Conservation (phyloP, 495 filamentous ascomycete species). For the Penicillium angulare region DNA sequence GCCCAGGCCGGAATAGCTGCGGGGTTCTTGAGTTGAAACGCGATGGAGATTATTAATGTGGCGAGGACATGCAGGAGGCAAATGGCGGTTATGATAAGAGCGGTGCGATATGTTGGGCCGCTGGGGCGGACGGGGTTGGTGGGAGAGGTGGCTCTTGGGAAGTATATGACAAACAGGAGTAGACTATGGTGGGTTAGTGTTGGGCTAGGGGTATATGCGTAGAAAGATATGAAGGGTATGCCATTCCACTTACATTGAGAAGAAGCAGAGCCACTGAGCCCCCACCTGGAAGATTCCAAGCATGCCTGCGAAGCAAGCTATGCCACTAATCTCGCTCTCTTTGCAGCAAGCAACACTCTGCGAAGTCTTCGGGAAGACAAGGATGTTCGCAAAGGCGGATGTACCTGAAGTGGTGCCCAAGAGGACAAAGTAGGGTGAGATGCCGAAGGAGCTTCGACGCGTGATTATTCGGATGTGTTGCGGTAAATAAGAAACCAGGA, state of each 20-base stretch:
- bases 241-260: slow-evolving; percentile 68
- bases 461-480: slow-evolving; percentile 90
- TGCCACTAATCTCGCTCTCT: slow-evolving; percentile 68
- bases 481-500: slow-evolving; percentile 89
- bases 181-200: slow-evolving; percentile 48
- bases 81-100: slow-evolving; percentile 64
- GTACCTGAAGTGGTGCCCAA: slow-evolving; percentile 87
- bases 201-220: not conserved
- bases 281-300: slow-evolving; percentile 88
- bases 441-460: slow-evolving; percentile 87
- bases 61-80: slow-evolving; percentile 70
- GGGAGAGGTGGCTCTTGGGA: slow-evolving; percentile 62
- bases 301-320: slow-evolving; percentile 80
- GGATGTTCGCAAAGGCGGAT: slow-evolving; percentile 85
- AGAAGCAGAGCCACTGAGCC: slow-evolving; percentile 88
- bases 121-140: slow-evolving; percentile 30
- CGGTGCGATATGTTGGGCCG: slow-evolving; percentile 67
- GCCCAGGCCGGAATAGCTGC: slow-evolving; percentile 69
- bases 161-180: slow-evolving; percentile 83
- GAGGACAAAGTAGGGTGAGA: slow-evolving; percentile 90
- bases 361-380: slow-evolving; percentile 73
- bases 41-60: slow-evolving; percentile 62
- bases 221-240: not conserved
- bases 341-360: slow-evolving; percentile 82
- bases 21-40: slow-evolving; percentile 58